Percentiles rank a stretch among this genome's conserved stretches.
Evolutionary conservation across 257 asterid species (phyloP).

Genomic region (Gentiana dahurica): DNA sequence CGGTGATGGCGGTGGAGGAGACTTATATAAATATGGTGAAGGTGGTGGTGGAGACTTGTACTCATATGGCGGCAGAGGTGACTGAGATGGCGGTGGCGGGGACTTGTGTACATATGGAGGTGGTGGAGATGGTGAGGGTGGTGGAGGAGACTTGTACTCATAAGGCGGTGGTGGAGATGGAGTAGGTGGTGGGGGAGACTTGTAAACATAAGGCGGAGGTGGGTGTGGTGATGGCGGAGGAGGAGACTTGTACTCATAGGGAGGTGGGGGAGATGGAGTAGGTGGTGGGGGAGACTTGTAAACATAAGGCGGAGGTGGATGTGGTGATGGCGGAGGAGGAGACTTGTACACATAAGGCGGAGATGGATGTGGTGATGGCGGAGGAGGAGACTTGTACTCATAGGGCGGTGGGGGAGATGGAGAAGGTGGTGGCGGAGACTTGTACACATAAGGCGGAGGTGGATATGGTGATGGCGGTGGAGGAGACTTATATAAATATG

Average conservation of each 20-base stretch:
- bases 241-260: background rate
- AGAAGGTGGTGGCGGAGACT: constrained; percentile 18
- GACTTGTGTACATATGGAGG: constrained; percentile 13
- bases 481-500: constrained; percentile 7
- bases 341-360: constrained; percentile 10
- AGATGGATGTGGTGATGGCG: constrained; percentile 21
- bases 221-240: constrained; percentile 15
- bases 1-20: constrained; percentile 20
- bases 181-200: constrained; percentile 17
- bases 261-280: background rate
- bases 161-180: constrained; percentile 31
- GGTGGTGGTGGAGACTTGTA: constrained; percentile 19
- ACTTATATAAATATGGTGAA: constrained; percentile 11
- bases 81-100: constrained; percentile 20
- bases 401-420: constrained; percentile 23
- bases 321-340: constrained; percentile 20
- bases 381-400: constrained; percentile 12
- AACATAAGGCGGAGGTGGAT: constrained; percentile 20
- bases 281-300: constrained; percentile 18
- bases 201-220: constrained; percentile 10
- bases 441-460: constrained; percentile 15
- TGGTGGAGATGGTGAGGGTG: constrained; percentile 22
- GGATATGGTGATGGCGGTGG: constrained; percentile 34
- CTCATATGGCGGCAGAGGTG: constrained; percentile 18
- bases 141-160: constrained; percentile 16